A percentile compares a stretch with the other conserved stretches of the same genome.
Evolutionary conservation across 495 filamentous ascomycete genomes (phyloP).

Genomic region (Penicillium malachiteum): DNA sequence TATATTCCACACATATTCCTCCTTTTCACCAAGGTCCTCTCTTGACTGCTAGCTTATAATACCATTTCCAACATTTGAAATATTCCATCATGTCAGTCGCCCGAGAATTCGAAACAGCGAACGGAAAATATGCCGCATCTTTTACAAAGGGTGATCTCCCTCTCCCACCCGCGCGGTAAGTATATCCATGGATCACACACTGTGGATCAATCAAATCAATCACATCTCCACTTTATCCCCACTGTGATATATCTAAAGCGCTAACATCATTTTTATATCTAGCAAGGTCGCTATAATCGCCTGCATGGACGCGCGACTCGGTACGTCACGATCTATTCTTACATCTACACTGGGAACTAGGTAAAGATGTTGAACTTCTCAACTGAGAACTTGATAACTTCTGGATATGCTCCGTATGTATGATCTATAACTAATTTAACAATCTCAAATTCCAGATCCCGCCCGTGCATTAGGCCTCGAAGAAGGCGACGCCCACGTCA

Average conservation of each 20-base stretch:
- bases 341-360: neutral
- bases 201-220: neutral
- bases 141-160: conserved; percentile 65
- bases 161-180: conserved; percentile 67
- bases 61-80: neutral
- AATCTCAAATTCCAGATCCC: conserved; percentile 45
- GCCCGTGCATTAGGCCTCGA: conserved; percentile 68
- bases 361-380: neutral
- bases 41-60: neutral
- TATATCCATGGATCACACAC: conserved; percentile 49
- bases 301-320: conserved; percentile 84
- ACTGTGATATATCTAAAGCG: neutral
- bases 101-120: conserved; percentile 43
- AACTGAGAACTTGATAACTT: no score
- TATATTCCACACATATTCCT: no score
- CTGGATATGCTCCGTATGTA: no score
- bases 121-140: conserved; percentile 57
- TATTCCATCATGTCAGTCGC: conserved; percentile 38
- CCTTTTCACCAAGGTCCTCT: neutral
- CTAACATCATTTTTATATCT: neutral
- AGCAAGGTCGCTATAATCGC: conserved; percentile 53
- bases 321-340: conserved; percentile 12
- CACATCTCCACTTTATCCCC: neutral
- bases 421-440: neutral
- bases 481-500: conserved; percentile 77